Conservation (phyloP, 352 stramenopile genomes). For the Thraustochytrium striatum region DNA sequence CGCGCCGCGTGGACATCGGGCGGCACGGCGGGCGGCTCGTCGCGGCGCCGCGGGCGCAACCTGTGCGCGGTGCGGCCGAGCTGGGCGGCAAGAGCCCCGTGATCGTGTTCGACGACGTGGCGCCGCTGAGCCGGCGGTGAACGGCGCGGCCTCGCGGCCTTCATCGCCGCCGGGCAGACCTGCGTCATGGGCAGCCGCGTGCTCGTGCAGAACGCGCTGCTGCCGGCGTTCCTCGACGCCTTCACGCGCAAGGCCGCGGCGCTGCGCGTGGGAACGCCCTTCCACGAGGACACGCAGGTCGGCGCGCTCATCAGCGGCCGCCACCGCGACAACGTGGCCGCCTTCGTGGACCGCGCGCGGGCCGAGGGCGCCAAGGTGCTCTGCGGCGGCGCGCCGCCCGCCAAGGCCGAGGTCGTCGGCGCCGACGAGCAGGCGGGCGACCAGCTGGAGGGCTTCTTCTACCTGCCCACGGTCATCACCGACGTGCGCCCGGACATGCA, state of each 20-base stretch:
- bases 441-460: slow-evolving; percentile 84
- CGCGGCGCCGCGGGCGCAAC: slow-evolving; percentile 69
- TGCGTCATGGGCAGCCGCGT: slow-evolving; percentile 81
- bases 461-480: slow-evolving; percentile 81
- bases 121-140: slow-evolving; percentile 67
- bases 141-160: slow-evolving; percentile 74
- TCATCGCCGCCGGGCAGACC: slow-evolving; percentile 77
- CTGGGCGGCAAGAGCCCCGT: slow-evolving; percentile 85
- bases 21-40: slow-evolving; percentile 69
- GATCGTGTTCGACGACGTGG: slow-evolving; percentile 81
- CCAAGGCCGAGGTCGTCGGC: slow-evolving; percentile 67
- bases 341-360: slow-evolving; percentile 56
- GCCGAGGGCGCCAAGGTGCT: slow-evolving; percentile 79
- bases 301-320: slow-evolving; percentile 76
- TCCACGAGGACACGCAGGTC: slow-evolving; percentile 71
- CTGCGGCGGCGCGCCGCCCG: slow-evolving; percentile 69
- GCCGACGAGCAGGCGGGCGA: too few relatives aligned
- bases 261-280: slow-evolving; percentile 70
- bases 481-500: too few relatives aligned
- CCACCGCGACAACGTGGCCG: slow-evolving; percentile 70
- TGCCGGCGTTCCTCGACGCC: slow-evolving; percentile 76
- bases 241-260: too few relatives aligned
- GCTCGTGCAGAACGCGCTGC: slow-evolving; percentile 73
- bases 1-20: slow-evolving; percentile 71
- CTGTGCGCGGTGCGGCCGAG: slow-evolving; percentile 77